Base-by-base conservation (phyloP, 139 green algal species). In the Auxenochlorella pyrenoidosa region DNA sequence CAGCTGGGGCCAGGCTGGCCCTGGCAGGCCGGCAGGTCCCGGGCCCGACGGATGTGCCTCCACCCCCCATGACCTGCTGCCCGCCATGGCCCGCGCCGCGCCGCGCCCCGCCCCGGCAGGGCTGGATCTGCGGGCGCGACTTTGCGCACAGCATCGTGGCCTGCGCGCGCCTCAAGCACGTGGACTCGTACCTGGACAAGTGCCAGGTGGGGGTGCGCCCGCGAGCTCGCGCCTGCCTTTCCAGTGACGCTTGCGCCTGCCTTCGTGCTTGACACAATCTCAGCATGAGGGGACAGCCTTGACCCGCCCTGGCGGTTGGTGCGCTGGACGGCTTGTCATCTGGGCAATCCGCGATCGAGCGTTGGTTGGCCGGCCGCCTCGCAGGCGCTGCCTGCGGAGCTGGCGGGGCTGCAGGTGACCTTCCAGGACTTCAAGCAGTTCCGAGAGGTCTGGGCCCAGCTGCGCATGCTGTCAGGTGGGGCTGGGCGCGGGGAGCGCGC, bases 141-240 rank as follows among this genome's bases (percentile, higher is more conserved):
- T 94, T 94, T 85, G 91, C 89, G 13, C 79, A 78, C 70, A 89
- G 81, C 72, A 68, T 94, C 28, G 87, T 92, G 2, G 54, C 60
- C 15, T 84, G 78, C 34, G 88, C 83, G 0, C 73, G 79, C 26
- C 63, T 87, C 36, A 86, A 87, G 32, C 47, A 80, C 34, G 70
- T 94, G 18, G 89, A 93, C 28, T 30, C 68, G 40, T 90, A 91
- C 44, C 68, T 94, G 21, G 51, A 87, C 78, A 90, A 84, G 72
- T 34, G 78, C 40, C 54, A 65, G 58, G 54, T 58, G 8, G 30
- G 8, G 30, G 36, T 43, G 44, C 13, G 16, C n/a, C 8, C 59
- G 47, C 32, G 43, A 15, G 34, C 21, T 44, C 34, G n/a, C 40
- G 36, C 28, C 36, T 41, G 36, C 38, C n/a, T n/a, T n/a, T n/a